phyloP scores from a whole-genome alignment of 352 stramenopile genomes.

The Pythium insidiosum region DNA sequence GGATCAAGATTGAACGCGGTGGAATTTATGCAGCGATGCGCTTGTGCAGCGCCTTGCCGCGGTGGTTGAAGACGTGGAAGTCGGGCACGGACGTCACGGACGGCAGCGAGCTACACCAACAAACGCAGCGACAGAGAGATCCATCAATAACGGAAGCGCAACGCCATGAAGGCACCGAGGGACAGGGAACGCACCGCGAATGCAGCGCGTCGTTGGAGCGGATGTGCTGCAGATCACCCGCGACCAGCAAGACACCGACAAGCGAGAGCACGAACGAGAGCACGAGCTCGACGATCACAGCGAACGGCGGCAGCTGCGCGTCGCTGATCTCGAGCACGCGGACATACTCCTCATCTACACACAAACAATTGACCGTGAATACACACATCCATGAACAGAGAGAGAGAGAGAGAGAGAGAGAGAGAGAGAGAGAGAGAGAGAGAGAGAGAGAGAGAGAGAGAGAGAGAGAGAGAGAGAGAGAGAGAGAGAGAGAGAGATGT shows the following conservation, averaged over 20 bases:
- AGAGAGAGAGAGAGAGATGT: background rate
- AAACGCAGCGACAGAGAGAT: too few species aligned
- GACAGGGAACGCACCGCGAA: slow-evolving; percentile 28
- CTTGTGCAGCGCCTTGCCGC: slow-evolving; percentile 66
- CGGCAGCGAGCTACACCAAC: slow-evolving; percentile 61
- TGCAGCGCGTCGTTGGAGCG: slow-evolving; percentile 62
- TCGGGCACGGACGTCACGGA: slow-evolving; percentile 59
- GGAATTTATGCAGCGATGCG: slow-evolving; percentile 33
- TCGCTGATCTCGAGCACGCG: slow-evolving; percentile 66
- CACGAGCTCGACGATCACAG: slow-evolving; percentile 66
- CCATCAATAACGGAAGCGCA: too few species aligned
- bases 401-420: too few species aligned
- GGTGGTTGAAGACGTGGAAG: slow-evolving; percentile 81
- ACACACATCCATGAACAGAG: too few species aligned
- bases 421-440: background rate
- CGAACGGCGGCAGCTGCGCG: slow-evolving; percentile 50
- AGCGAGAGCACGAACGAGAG: slow-evolving; percentile 60
- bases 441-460: background rate
- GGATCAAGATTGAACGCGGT: too few species aligned
- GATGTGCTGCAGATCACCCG: slow-evolving; percentile 65
- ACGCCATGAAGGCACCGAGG: background rate
- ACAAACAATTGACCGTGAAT: background rate
- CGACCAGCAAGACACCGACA: slow-evolving; percentile 55
- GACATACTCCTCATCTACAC: slow-evolving; percentile 68
- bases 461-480: background rate